These are phyloP conservation scores for Exophiala sp. DNA, from an alignment of 2,329 filamentous ascomycete species.

Conservation along the genomic window DNA sequence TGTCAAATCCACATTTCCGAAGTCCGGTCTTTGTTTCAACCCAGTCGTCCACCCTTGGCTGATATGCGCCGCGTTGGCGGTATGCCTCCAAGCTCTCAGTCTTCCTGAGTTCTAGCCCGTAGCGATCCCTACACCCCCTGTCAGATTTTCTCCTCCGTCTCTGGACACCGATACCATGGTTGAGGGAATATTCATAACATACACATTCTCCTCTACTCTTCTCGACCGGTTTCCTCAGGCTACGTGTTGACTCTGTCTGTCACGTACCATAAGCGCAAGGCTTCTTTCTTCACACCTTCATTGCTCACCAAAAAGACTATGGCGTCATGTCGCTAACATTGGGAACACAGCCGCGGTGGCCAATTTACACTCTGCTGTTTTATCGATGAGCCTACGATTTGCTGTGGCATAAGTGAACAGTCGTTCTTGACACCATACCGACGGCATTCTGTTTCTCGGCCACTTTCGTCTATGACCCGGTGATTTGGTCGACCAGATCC, in stretches of 20 bases:
- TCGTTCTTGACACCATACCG: neutral
- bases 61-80: neutral
- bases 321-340: constrained; percentile 23
- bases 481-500: neutral
- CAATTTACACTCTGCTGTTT: constrained; percentile 1
- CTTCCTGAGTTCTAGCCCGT: neutral
- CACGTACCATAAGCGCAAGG: neutral
- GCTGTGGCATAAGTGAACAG: neutral
- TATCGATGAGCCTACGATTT: constrained; percentile 12
- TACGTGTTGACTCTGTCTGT: neutral
- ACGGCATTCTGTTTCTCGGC: neutral
- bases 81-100: too few relatives aligned
- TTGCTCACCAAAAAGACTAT: constrained; percentile 16
- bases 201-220: neutral
- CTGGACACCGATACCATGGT: neutral
- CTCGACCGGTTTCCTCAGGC: neutral
- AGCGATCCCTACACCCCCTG: neutral
- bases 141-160: constrained; percentile 3
- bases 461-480: neutral
- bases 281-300: neutral
- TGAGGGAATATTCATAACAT: neutral
- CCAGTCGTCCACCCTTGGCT: neutral
- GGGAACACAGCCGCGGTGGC: constrained; percentile 8
- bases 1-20: neutral
- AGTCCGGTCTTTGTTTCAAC: neutral